Conservation (phyloP, 163 green algal genomes). For the Prototheca cutis region DNA sequence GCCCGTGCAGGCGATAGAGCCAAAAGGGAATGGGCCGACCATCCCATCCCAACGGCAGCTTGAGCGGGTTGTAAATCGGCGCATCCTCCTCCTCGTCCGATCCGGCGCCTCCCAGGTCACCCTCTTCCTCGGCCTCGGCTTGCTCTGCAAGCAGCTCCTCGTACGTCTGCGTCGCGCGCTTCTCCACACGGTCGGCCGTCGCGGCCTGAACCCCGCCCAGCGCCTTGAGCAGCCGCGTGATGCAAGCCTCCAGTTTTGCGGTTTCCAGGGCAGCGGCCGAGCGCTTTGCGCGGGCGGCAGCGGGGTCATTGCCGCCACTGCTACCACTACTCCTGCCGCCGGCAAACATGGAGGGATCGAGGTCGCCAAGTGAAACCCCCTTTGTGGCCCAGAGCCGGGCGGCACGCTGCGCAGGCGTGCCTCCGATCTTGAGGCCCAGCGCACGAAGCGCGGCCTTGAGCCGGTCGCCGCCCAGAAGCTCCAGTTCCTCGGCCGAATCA, state of each 20-base stretch:
- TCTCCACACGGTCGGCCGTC: slow-evolving; percentile 79
- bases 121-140: slow-evolving; percentile 60
- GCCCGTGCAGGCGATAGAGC: slow-evolving; percentile 99
- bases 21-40: slow-evolving; percentile 99
- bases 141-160: slow-evolving; percentile 87
- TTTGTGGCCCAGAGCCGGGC: slow-evolving; percentile 70
- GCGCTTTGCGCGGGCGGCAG: no score
- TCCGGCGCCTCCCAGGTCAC: neutral
- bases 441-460: slow-evolving; percentile 73
- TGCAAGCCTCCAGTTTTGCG: slow-evolving; percentile 48
- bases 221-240: slow-evolving; percentile 36
- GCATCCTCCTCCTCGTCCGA: slow-evolving; percentile 83
- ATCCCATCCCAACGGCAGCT: slow-evolving; percentile 96
- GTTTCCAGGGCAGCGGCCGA: no score
- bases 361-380: slow-evolving; percentile 47
- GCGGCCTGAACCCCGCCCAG: slow-evolving; percentile 60
- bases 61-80: slow-evolving; percentile 97
- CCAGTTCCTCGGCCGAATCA: slow-evolving; percentile 72
- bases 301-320: no score
- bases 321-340: no score
- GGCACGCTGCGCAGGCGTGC: slow-evolving; percentile 72
- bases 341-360: slow-evolving; percentile 79
- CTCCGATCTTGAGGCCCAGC: slow-evolving; percentile 82
- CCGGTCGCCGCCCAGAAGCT: slow-evolving; percentile 49
- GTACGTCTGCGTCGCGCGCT: slow-evolving; percentile 82